Evolutionary conservation across 805 yeast genomes (phyloP).

Genomic region (Cyberlindnera bimundalis): DNA sequence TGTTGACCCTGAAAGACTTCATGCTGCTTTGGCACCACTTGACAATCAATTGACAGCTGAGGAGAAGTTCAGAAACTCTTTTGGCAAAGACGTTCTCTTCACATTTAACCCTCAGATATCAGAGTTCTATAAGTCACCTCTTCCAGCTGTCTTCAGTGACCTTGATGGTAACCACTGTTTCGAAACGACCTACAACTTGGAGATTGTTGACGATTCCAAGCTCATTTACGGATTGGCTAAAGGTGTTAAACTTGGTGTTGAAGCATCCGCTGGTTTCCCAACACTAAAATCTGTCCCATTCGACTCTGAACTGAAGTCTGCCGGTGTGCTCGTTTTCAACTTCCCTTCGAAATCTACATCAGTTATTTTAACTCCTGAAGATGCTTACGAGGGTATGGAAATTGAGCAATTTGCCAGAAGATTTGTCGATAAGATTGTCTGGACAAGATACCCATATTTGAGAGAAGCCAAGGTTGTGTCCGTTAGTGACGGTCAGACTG

Average conservation of each 20-base stretch:
- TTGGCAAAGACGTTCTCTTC: constrained; percentile 69
- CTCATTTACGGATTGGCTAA: constrained; percentile 55
- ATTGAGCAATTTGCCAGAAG: constrained; percentile 64
- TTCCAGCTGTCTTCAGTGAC: constrained; percentile 73
- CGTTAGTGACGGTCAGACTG: constrained; percentile 51
- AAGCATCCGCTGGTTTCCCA: constrained; percentile 87
- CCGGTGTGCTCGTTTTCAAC: constrained; percentile 75
- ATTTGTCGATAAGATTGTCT: constrained; percentile 59
- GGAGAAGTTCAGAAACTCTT: constrained; percentile 69
- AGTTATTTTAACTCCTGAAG: constrained; percentile 59
- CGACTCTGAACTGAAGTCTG: constrained; percentile 46
- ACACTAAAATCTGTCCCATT: constrained; percentile 69
- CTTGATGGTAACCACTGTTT: constrained; percentile 76
- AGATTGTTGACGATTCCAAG: constrained; percentile 38
- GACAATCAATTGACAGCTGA: constrained; percentile 61
- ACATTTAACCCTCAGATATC: constrained; percentile 74
- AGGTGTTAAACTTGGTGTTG: constrained; percentile 67
- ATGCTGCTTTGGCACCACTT: constrained; percentile 67
- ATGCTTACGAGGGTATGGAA: constrained; percentile 51
- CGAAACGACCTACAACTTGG: constrained; percentile 54
- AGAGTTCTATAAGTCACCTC: constrained; percentile 65
- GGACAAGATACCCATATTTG: constrained; percentile 87
- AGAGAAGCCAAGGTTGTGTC: constrained; percentile 71
- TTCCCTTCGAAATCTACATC: constrained; percentile 83
- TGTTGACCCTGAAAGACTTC: constrained; percentile 77